Evolutionary conservation across 2,329 filamentous ascomycete genomes (phyloP).

Genomic region (Paecilomyces dactylethromorphus): DNA sequence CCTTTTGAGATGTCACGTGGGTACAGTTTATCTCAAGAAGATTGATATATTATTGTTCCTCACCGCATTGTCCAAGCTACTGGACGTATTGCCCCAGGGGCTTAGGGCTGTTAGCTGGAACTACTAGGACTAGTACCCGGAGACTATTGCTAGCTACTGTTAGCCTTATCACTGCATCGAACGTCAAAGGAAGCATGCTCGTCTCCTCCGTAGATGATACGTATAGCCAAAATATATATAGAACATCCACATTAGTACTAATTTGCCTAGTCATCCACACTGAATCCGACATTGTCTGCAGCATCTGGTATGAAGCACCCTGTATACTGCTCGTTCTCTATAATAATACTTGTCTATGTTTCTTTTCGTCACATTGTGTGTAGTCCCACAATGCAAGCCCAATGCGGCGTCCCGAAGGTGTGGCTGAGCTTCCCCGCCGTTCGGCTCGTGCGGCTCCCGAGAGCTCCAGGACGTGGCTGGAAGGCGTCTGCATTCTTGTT

Average conservation of each 20-base stretch:
- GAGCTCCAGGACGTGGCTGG: neutral
- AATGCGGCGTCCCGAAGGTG: neutral
- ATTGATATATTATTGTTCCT: neutral
- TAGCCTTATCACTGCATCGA: neutral
- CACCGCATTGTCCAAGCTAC: neutral
- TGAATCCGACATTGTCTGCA: neutral
- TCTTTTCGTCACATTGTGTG: neutral
- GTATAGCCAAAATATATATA: neutral
- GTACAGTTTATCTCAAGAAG: neutral
- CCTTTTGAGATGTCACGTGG: conserved; percentile 1
- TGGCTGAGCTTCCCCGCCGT: neutral
- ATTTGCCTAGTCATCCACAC: too few relatives aligned
- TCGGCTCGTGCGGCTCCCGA: neutral
- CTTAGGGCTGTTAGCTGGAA: neutral
- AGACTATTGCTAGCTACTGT: neutral
- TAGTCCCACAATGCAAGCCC: neutral
- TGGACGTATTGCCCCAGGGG: neutral
- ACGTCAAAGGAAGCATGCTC: neutral
- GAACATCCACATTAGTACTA: neutral
- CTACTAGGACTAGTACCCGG: too few relatives aligned
- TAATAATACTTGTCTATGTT: too few relatives aligned
- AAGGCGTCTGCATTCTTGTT: neutral
- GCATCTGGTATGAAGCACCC: neutral
- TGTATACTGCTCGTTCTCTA: neutral
- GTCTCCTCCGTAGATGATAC: neutral